Evolutionary conservation across 495 filamentous ascomycete genomes (phyloP).

Genomic region (Monascus purpureus): DNA sequence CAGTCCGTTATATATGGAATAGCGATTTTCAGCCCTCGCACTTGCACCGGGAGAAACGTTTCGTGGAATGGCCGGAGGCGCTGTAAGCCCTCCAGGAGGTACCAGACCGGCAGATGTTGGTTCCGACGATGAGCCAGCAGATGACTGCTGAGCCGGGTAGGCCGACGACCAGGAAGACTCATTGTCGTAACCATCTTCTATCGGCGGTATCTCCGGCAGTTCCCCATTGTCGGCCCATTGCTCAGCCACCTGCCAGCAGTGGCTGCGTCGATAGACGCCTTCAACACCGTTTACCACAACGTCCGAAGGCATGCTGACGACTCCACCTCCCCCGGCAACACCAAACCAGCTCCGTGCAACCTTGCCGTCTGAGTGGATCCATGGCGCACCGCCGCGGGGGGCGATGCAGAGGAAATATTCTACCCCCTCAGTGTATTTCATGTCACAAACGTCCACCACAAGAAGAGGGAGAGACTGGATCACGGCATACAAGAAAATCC

Average conservation of each 20-base stretch:
- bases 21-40: conserved; percentile 20
- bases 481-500: conserved; percentile 89
- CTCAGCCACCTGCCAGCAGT: conserved; percentile 80
- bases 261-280: conserved; percentile 75
- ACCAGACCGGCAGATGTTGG: conserved; percentile 15
- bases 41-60: conserved; percentile 24
- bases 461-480: conserved; percentile 83
- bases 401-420: conserved; percentile 97
- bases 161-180: conserved; percentile 32
- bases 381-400: conserved; percentile 67
- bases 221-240: conserved; percentile 45
- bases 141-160: conserved; percentile 30
- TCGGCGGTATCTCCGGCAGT: conserved; percentile 21
- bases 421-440: conserved; percentile 64
- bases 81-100: conserved; percentile 15
- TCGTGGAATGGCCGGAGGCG: conserved; percentile 29
- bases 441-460: conserved; percentile 70
- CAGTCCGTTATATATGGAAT: conserved; percentile 33
- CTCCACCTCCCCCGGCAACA: conserved; percentile 51
- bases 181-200: conserved; percentile 28
- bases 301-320: conserved; percentile 68
- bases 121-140: conserved; percentile 25
- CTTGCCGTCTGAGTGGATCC: conserved; percentile 60
- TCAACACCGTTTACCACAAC: conserved; percentile 81
- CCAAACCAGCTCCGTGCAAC: conserved; percentile 67